phyloP scores from a whole-genome alignment of 2,329 filamentous ascomycete species.

The Boeremia lycopersici region DNA sequence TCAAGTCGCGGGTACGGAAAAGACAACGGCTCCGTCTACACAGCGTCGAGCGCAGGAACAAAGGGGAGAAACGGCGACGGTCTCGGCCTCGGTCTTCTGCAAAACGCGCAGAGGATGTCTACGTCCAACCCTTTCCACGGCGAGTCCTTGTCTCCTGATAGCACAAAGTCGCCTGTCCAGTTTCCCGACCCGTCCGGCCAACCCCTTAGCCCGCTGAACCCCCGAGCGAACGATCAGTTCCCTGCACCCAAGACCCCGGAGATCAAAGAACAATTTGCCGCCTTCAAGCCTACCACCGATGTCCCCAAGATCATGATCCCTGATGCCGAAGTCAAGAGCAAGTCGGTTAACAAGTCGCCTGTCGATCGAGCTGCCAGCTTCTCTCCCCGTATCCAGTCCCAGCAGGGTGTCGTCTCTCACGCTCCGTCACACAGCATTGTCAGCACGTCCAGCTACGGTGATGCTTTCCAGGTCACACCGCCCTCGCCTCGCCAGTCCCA shows the following conservation, averaged over 20 bases:
- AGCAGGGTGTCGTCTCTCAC: slow-evolving; percentile 43
- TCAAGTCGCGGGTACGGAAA: slow-evolving; percentile 31
- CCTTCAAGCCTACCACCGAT: slow-evolving; percentile 44
- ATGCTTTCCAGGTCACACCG: slow-evolving; percentile 58
- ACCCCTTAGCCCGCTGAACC: slow-evolving; percentile 41
- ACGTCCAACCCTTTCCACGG: slow-evolving; percentile 55
- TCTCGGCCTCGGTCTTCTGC: slow-evolving; percentile 60
- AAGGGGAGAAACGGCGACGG: slow-evolving; percentile 56
- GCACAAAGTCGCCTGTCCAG: slow-evolving; percentile 38
- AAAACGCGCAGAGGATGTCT: slow-evolving; percentile 65
- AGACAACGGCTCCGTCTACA: slow-evolving; percentile 58
- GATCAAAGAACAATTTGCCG: slow-evolving; percentile 39
- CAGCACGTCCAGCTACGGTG: slow-evolving; percentile 61
- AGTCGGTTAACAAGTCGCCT: slow-evolving; percentile 34
- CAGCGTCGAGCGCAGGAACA: slow-evolving; percentile 56
- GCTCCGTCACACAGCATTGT: slow-evolving; percentile 49
- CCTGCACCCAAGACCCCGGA: slow-evolving; percentile 15
- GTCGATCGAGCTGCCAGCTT: slow-evolving; percentile 27
- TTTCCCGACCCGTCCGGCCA: slow-evolving; percentile 40
- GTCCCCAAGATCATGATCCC: slow-evolving; percentile 34
- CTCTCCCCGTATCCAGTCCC: slow-evolving; percentile 42
- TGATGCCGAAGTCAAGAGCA: slow-evolving; percentile 25
- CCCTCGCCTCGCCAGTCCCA: slow-evolving; percentile 45
- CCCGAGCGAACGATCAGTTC: slow-evolving; percentile 25
- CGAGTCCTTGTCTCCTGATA: slow-evolving; percentile 45